Percentiles rank a stretch among this genome's conserved stretches.
Conservation (phyloP, 176 grass and related monocot species). For the Puccinellia tenuiflora region DNA sequence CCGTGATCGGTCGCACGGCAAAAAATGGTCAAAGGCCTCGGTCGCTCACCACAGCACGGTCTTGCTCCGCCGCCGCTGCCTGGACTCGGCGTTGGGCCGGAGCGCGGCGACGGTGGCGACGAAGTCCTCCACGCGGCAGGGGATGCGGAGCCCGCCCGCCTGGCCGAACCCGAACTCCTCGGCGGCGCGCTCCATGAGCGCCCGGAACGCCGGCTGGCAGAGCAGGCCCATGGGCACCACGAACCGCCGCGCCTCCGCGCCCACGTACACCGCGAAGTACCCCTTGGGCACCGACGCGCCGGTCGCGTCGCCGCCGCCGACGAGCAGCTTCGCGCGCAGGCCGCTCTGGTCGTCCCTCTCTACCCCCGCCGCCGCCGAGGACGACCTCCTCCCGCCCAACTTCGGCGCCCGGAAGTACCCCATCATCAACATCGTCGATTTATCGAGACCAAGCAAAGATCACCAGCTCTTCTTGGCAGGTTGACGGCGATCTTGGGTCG, state of each 20-base stretch:
- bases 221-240: constrained; percentile 59
- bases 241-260: constrained; percentile 36
- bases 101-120: constrained; percentile 17
- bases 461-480: no score
- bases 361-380: not conserved
- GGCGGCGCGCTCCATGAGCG: constrained; percentile 51
- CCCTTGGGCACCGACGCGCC: constrained; percentile 35
- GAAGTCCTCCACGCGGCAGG: constrained; percentile 53
- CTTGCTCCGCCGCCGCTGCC: not conserved
- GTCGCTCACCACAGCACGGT: not conserved
- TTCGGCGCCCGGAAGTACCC: constrained; percentile 42
- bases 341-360: constrained; percentile 1
- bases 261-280: constrained; percentile 61
- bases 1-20: not conserved
- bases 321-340: not conserved
- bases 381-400: constrained; percentile 17
- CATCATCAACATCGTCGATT: constrained; percentile 20
- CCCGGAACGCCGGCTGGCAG: constrained; percentile 30
- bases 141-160: constrained; percentile 41
- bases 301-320: not conserved
- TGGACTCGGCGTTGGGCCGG: not conserved
- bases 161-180: constrained; percentile 73
- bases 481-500: no score
- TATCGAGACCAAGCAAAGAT: no score
- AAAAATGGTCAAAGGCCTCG: not conserved